Percentiles rank a stretch among this genome's conserved stretches.
Evolutionary conservation across 768 basidiomycete species (phyloP).

Genomic region (Rhizopogon sp.): DNA sequence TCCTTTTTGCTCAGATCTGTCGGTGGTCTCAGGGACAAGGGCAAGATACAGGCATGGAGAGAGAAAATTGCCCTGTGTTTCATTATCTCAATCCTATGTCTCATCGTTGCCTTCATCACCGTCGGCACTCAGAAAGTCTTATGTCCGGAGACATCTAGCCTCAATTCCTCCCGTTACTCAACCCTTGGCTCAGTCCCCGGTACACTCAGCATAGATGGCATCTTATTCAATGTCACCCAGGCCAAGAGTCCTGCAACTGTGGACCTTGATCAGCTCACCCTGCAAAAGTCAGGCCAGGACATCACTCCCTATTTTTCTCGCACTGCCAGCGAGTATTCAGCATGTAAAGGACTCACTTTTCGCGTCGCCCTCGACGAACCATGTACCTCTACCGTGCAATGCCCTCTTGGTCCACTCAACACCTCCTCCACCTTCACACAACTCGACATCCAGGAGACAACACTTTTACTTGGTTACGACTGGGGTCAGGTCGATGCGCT

Average conservation of each 20-base stretch:
- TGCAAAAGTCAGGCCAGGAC: constrained; percentile 71
- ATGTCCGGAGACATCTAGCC: constrained; percentile 60
- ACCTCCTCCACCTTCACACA: constrained; percentile 47
- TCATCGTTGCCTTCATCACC: constrained; percentile 82
- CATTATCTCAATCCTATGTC: constrained; percentile 77
- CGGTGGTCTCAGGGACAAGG: constrained; percentile 77
- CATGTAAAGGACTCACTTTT: constrained; percentile 60
- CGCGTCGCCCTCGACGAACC: constrained; percentile 71
- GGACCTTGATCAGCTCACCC: constrained; percentile 53
- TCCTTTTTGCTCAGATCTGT: constrained; percentile 64
- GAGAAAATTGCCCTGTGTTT: constrained; percentile 95
- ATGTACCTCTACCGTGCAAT: constrained; percentile 56
- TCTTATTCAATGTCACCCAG: constrained; percentile 66
- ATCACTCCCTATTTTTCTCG: constrained; percentile 85
- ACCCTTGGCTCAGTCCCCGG: constrained; percentile 52
- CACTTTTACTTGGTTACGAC: constrained; percentile 74
- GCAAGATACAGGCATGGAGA: constrained; percentile 87
- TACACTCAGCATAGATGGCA: constrained; percentile 74
- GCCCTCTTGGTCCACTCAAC: constrained; percentile 62
- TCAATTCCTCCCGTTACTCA: constrained; percentile 39
- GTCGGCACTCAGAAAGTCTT: constrained; percentile 92
- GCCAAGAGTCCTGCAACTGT: constrained; percentile 42
- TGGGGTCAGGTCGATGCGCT: constrained; percentile 84
- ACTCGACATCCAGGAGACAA: constrained; percentile 65
- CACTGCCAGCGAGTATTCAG: constrained; percentile 53